phyloP scores from a whole-genome alignment of 176 grass and related monocot genomes.

The Carex littledalei region DNA sequence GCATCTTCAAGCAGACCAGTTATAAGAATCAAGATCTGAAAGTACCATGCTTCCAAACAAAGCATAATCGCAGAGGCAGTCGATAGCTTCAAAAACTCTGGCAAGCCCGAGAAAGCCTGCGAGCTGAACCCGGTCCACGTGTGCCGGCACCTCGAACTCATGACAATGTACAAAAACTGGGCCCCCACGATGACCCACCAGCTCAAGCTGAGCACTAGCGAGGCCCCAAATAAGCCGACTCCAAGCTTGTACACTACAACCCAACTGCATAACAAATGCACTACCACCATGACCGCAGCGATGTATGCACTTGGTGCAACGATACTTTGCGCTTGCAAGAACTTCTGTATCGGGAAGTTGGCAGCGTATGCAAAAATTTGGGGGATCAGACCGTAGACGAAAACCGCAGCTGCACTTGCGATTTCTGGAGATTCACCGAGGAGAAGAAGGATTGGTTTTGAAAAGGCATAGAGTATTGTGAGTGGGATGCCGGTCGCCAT shows the following conservation, averaged over 20 bases:
- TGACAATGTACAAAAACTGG: conserved; percentile 36
- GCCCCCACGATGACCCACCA: conserved; percentile 37
- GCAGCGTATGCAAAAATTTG: conserved; percentile 60
- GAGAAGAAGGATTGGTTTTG: conserved; percentile 37
- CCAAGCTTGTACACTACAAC: conserved; percentile 41
- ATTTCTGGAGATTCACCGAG: conserved; percentile 49
- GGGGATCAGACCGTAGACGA: conserved; percentile 57
- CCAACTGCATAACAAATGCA: conserved; percentile 49
- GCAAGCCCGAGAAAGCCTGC: conserved; percentile 35
- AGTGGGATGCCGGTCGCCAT: conserved; percentile 38
- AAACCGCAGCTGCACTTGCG: conserved; percentile 37
- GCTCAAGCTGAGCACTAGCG: conserved; percentile 43
- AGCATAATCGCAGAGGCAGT: conserved; percentile 44
- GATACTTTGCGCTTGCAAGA: conserved; percentile 65
- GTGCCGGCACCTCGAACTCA: conserved; percentile 24
- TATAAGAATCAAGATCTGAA: conserved; percentile 56
- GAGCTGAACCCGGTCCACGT: conserved; percentile 52
- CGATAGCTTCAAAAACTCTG: conserved; percentile 39
- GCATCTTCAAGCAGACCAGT: conserved; percentile 51
- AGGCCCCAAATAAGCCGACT: conserved; percentile 37
- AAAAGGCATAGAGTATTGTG: conserved; percentile 46
- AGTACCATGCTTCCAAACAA: conserved; percentile 48
- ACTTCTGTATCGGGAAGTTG: conserved; percentile 75
- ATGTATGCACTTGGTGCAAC: conserved; percentile 61
- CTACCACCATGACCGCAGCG: conserved; percentile 27